Evolutionary conservation across 139 green algal genomes (phyloP), one percentile per base, ranked within the genome.

Genomic region (Coelastrella sp.): DNA sequence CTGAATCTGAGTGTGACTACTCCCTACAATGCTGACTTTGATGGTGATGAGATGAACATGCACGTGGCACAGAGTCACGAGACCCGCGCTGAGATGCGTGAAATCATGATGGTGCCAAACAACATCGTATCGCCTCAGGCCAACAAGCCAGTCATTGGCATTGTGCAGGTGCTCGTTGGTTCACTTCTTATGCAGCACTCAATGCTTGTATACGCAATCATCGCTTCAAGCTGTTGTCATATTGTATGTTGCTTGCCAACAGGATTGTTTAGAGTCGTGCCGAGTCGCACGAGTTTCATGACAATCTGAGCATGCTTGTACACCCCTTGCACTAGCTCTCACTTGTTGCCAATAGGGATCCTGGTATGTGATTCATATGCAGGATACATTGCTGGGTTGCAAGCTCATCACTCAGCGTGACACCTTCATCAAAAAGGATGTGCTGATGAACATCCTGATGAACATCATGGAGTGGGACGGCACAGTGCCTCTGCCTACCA

Each of bases 31-130:
- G 98, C 98, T 67, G 98, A 99, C 88, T 99, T 99, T 90, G 98
- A 99, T 83, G 98, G 98, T 27, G 98, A 99, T 86, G 98, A 99
- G 92, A 99, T 99, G 98, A 99, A 99, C 95, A 99, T 99, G 98
- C 98, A 99, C 90, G 93, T 99, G 40, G 95, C 94, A 45, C 97
- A 98, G 91, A 94, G 91, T 25, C 95, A 96, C 30, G 97, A 99
- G 91, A 96, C 95, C 40, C 92, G 94, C 1, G 96, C 97, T 2
- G 97, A 99, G 91, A 96, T 96, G 67, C 86, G 89, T n/a, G 91
- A 99, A 88, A 96, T 99, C 66, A 99, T 99, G 97, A 96, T 98
- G 91, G 97, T 99, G 86, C 96, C 97, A 2, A 93, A 94, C 73
- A 98, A 98, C 93, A 98, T 99, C 80, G 95, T 99, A 50, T 98